phyloP scores from a whole-genome alignment of 768 basidiomycete species.

The Lentinula sp. region DNA sequence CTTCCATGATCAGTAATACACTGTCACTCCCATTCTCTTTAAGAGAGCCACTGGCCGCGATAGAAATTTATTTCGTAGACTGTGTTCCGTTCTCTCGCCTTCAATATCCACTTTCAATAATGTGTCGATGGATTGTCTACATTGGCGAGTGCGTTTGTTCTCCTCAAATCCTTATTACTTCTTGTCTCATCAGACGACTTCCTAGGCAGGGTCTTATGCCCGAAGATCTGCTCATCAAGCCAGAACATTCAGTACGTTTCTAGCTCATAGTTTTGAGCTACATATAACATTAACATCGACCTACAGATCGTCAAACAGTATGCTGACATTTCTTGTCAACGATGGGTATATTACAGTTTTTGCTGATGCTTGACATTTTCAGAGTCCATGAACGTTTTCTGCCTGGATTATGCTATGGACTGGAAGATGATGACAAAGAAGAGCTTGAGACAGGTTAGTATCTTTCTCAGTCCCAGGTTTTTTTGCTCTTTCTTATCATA shows the following conservation, averaged over 20 bases:
- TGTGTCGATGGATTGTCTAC: not conserved
- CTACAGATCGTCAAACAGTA: not conserved
- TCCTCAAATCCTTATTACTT: no score
- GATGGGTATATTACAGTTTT: no score
- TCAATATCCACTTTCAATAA: not conserved
- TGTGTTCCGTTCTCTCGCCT: no score
- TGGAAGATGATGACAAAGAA: not conserved
- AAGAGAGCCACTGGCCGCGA: no score
- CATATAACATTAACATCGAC: no score
- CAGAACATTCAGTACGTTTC: not conserved
- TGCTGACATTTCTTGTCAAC: not conserved
- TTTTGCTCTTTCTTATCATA: not conserved
- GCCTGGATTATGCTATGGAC: not conserved
- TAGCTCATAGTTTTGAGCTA: not conserved
- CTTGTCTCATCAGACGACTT: not conserved
- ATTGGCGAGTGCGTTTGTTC: not conserved
- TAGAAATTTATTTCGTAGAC: no score
- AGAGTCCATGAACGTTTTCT: not conserved
- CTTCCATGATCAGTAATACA: no score
- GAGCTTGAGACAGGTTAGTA: not conserved
- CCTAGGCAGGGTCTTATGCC: not conserved
- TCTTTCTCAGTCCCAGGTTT: no score
- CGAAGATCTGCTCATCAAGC: not conserved
- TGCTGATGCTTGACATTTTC: not conserved
- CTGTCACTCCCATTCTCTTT: no score